Evolutionary conservation across 306 rosid genomes (phyloP).

Genomic region (Malus sylvestris): DNA sequence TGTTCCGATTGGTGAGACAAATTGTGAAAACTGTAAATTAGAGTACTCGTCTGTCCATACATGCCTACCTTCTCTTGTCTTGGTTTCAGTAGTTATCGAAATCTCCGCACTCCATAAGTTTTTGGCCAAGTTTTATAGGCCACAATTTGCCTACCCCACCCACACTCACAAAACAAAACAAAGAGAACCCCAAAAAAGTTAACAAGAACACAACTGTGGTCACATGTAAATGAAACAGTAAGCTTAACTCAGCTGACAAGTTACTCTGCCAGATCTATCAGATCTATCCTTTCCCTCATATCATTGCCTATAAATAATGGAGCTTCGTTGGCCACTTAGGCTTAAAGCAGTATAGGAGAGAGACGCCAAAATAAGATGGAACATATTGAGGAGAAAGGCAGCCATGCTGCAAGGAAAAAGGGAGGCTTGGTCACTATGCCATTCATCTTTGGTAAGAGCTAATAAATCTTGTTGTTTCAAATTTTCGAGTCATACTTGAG

Average conservation of each 20-base stretch:
- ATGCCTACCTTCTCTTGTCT: background rate
- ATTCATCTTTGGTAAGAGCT: slow-evolving; percentile 70
- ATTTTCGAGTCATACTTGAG: too few relatives aligned
- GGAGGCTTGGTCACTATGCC: slow-evolving; percentile 94
- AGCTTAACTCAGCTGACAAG: background rate
- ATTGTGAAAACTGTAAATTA: background rate
- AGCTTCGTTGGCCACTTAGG: slow-evolving; percentile 3
- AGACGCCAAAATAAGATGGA: slow-evolving; percentile 5
- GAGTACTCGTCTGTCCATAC: background rate
- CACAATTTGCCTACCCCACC: background rate
- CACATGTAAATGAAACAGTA: background rate
- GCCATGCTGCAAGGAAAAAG: slow-evolving; percentile 33
- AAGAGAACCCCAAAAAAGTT: background rate
- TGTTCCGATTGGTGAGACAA: background rate
- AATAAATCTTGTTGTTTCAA: background rate
- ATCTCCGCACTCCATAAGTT: background rate
- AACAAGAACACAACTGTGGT: background rate
- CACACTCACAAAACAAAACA: background rate
- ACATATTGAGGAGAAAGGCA: slow-evolving; percentile 36
- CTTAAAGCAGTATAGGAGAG: background rate
- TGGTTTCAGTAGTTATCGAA: background rate
- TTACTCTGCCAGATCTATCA: background rate
- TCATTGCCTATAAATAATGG: slow-evolving; percentile 40
- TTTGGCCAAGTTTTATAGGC: background rate
- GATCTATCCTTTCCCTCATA: background rate